Conservation (phyloP, 305 asterid genomes). For the Rubia balearica region DNA sequence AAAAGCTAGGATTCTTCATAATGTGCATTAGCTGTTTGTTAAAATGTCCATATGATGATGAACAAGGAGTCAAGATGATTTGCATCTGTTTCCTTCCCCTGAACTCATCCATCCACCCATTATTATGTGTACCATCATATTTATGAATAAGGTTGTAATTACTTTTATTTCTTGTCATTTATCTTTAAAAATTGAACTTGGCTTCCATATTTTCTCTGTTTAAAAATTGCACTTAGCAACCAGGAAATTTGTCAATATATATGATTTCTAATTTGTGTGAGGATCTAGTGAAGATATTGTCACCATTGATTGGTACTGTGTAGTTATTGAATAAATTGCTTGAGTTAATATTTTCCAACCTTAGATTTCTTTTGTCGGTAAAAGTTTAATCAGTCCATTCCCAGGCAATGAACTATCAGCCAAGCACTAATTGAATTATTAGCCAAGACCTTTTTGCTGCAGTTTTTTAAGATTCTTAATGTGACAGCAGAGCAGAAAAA, state of each 20-base stretch:
- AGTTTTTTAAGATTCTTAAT: constrained; percentile 85
- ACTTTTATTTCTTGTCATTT: not conserved
- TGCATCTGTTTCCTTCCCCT: not conserved
- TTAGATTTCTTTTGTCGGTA: not conserved
- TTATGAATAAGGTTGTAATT: not conserved
- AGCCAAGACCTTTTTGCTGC: constrained; percentile 20
- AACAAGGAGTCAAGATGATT: not conserved
- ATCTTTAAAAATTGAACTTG: not conserved
- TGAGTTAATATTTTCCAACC: too few species aligned
- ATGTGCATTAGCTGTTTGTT: too few species aligned
- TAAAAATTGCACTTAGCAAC: not conserved
- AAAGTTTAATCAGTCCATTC: too few species aligned
- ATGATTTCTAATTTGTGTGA: not conserved
- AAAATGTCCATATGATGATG: not conserved
- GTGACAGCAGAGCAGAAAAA: constrained; percentile 77
- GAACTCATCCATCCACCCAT: not conserved
- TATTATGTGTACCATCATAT: not conserved
- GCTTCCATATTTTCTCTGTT: not conserved
- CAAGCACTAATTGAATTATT: too few species aligned
- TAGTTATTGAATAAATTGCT: not conserved
- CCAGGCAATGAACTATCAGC: not conserved
- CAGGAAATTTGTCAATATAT: not conserved
- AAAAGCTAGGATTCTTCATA: too few species aligned
- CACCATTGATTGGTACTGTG: not conserved
- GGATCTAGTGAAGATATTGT: not conserved